Percentiles rank a stretch among this genome's conserved stretches.
These are phyloP conservation scores for Tarenaya hassleriana DNA, from an alignment of 345 rosid genomes.

Conservation along the genomic window DNA sequence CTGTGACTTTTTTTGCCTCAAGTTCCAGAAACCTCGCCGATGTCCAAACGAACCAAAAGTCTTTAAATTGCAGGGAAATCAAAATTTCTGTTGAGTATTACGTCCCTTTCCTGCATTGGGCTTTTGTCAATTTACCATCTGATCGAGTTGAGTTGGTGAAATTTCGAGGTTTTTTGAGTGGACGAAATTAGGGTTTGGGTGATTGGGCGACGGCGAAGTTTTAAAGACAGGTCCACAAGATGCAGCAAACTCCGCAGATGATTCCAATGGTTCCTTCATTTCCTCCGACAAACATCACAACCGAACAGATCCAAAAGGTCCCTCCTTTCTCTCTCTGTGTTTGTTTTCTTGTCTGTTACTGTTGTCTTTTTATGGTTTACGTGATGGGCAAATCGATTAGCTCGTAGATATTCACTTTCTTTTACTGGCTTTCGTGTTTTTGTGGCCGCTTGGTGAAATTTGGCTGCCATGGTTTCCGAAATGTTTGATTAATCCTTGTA, in stretches of 20 bases:
- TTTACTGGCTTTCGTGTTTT: no score
- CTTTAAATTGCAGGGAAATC: constrained; percentile 17
- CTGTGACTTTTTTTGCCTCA: constrained; percentile 18
- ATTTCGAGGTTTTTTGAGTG: not conserved
- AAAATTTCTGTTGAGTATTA: constrained; percentile 18
- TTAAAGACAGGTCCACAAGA: constrained; percentile 21
- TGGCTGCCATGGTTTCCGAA: no score
- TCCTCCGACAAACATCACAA: constrained; percentile 66
- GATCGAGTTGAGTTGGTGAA: not conserved
- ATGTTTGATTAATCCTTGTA: no score
- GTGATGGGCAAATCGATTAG: no score
- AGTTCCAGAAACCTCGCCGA: constrained; percentile 26
- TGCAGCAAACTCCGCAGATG: constrained; percentile 90
- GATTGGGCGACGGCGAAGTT: constrained; percentile 13
- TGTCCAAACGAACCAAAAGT: constrained; percentile 21
- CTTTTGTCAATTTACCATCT: not conserved
- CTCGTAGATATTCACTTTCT: no score
- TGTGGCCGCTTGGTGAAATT: no score
- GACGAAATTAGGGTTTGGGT: constrained; percentile 20
- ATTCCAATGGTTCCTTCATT: constrained; percentile 64
- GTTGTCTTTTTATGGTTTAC: not conserved
- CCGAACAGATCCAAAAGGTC: constrained; percentile 98
- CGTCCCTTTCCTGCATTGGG: constrained; percentile 1
- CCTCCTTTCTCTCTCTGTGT: constrained; percentile 6
- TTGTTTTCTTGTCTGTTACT: not conserved